These are phyloP conservation scores for Sclerotinia nivalis DNA, from an alignment of 2,329 filamentous ascomycete genomes.

Conservation along the genomic window DNA sequence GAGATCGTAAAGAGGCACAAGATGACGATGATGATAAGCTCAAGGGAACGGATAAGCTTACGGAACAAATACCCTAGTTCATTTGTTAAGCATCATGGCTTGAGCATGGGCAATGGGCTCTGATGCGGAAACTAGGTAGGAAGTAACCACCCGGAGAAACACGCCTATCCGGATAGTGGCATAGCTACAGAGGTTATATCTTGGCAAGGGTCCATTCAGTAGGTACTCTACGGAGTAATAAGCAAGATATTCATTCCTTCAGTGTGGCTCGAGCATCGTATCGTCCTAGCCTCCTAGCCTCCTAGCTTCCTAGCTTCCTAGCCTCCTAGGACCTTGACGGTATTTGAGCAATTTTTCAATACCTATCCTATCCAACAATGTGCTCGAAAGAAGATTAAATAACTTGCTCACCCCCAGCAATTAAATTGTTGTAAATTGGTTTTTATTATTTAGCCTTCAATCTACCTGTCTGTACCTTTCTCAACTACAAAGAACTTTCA, in stretches of 20 bases:
- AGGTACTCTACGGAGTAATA: background rate
- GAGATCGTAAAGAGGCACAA: background rate
- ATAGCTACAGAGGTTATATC: background rate
- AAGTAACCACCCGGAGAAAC: background rate
- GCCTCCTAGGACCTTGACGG: background rate
- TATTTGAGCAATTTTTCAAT: constrained; percentile 4
- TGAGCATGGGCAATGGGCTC: background rate
- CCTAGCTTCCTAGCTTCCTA: background rate
- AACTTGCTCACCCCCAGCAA: constrained; percentile 14
- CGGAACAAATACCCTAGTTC: background rate
- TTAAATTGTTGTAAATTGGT: background rate
- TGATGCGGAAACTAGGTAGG: background rate
- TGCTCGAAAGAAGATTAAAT: constrained; percentile 9
- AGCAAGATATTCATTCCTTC: constrained; percentile 14
- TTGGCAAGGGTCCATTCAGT: background rate
- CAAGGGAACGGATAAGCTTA: background rate
- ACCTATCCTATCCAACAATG: background rate
- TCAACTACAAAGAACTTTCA: background rate
- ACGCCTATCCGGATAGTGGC: background rate
- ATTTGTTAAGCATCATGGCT: background rate
- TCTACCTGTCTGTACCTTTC: background rate
- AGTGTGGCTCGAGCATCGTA: background rate
- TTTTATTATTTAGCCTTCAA: background rate
- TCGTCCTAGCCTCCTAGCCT: background rate
- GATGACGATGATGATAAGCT: background rate